A percentile compares a stretch with the other conserved stretches of the same genome.
Conservation (phyloP, 257 asterid species). For the Solanum bukasovii region DNA sequence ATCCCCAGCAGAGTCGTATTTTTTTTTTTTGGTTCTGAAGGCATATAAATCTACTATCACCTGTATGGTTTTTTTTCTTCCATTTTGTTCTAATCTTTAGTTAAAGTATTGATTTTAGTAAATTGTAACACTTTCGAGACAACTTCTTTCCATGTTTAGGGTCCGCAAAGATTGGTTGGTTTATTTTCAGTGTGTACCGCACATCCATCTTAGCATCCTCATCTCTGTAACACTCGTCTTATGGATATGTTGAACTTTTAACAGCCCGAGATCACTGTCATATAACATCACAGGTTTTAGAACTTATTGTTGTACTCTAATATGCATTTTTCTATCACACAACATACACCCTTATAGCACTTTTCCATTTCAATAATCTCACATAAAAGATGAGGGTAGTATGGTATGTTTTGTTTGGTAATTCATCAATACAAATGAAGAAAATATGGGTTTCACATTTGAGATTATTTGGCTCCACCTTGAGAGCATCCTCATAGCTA, state of each 20-base stretch:
- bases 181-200: too few species aligned
- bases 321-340: background rate
- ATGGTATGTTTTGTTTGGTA: background rate
- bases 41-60: too few species aligned
- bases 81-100: background rate
- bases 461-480: background rate
- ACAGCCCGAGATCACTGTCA: background rate
- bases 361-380: background rate
- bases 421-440: background rate
- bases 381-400: background rate
- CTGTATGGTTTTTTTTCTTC: background rate
- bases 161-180: background rate
- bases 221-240: background rate
- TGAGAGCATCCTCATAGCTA: background rate
- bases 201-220: background rate
- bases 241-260: background rate
- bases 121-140: background rate
- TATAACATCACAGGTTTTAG: background rate
- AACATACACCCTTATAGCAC: background rate
- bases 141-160: background rate
- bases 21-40: too few species aligned
- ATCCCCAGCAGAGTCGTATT: constrained; percentile 62
- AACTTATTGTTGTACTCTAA: background rate
- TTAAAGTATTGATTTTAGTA: background rate
- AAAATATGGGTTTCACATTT: background rate